Evolutionary conservation across 1,284 basidiomycete species (phyloP).

Genomic region (Ceratobasidium theobromae): DNA sequence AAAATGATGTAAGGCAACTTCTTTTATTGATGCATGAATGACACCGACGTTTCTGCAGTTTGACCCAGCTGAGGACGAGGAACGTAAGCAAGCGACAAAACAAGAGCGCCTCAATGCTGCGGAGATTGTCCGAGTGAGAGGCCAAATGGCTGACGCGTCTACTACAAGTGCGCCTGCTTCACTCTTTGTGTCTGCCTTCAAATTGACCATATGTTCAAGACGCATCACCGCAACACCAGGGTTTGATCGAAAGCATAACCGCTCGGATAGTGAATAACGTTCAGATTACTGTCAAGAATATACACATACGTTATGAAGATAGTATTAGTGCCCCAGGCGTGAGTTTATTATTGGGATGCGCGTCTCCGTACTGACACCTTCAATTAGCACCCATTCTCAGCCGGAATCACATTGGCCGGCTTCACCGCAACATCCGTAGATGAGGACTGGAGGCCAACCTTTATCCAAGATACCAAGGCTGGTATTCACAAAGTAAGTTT

Average conservation of each 20-base stretch:
- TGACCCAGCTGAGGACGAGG: slow-evolving; percentile 84
- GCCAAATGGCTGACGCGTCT: slow-evolving; percentile 55
- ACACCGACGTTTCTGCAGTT: slow-evolving; percentile 44
- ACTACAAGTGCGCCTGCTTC: neutral
- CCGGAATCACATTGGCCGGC: slow-evolving; percentile 87
- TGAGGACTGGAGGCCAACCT: slow-evolving; percentile 88
- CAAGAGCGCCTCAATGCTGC: slow-evolving; percentile 86
- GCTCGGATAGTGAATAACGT: slow-evolving; percentile 96
- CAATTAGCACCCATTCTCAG: slow-evolving; percentile 86
- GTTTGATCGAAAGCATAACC: slow-evolving; percentile 80
- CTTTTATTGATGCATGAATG: neutral
- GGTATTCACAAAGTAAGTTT: slow-evolving; percentile 82
- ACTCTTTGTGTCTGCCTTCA: neutral
- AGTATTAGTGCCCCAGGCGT: slow-evolving; percentile 90
- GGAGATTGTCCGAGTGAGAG: slow-evolving; percentile 78
- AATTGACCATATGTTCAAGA: slow-evolving; percentile 43
- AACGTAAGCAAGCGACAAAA: slow-evolving; percentile 82
- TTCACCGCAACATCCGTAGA: slow-evolving; percentile 96
- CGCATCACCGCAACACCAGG: slow-evolving; percentile 75
- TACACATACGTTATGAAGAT: slow-evolving; percentile 97
- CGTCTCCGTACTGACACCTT: neutral
- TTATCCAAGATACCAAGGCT: slow-evolving; percentile 85
- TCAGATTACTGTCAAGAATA: slow-evolving; percentile 93
- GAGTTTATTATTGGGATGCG: slow-evolving; percentile 40
- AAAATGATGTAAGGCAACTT: slow-evolving; percentile 48